phyloP scores from a whole-genome alignment of 306 rosid genomes.

The Morella rubra region DNA sequence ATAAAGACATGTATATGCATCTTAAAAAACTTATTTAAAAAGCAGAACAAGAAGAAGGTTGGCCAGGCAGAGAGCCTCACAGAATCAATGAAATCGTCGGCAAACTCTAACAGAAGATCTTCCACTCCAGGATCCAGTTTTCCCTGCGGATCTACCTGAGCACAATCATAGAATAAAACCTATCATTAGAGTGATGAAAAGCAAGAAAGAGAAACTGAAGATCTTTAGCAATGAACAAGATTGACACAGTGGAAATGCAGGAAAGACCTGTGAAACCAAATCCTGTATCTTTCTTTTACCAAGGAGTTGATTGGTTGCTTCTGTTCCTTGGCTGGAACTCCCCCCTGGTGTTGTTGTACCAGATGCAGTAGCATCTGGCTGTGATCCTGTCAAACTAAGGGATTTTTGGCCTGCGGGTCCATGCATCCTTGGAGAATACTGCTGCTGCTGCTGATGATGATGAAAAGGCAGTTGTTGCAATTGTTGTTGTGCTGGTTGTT shows the following conservation, averaged over 20 bases:
- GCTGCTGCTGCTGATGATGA: conserved; percentile 87
- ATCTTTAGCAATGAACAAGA: not conserved
- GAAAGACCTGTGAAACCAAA: conserved; percentile 87
- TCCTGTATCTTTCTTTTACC: conserved; percentile 99
- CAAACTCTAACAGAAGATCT: conserved; percentile 91
- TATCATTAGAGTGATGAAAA: conserved; percentile 19
- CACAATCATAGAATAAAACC: conserved; percentile 21
- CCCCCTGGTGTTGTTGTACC: conserved; percentile 98
- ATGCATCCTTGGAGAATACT: conserved; percentile 80
- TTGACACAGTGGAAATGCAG: conserved; percentile 9
- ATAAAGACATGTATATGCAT: not conserved
- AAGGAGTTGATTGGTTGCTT: conserved; percentile 95
- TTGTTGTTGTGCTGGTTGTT: conserved; percentile 51
- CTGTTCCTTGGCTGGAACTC: conserved; percentile 99
- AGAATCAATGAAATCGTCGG: conserved; percentile 91
- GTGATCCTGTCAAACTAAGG: conserved; percentile 95
- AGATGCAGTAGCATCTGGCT: conserved; percentile 96
- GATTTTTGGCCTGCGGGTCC: conserved; percentile 87
- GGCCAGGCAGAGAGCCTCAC: conserved; percentile 51
- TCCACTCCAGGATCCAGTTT: conserved; percentile 86
- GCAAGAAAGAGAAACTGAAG: not conserved
- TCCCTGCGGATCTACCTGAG: conserved; percentile 84
- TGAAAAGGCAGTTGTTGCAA: conserved; percentile 61
- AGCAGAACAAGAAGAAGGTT: not conserved
- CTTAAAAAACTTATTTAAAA: not conserved